phyloP scores from a whole-genome alignment of 345 rosid species.

The Brassica cretica region DNA sequence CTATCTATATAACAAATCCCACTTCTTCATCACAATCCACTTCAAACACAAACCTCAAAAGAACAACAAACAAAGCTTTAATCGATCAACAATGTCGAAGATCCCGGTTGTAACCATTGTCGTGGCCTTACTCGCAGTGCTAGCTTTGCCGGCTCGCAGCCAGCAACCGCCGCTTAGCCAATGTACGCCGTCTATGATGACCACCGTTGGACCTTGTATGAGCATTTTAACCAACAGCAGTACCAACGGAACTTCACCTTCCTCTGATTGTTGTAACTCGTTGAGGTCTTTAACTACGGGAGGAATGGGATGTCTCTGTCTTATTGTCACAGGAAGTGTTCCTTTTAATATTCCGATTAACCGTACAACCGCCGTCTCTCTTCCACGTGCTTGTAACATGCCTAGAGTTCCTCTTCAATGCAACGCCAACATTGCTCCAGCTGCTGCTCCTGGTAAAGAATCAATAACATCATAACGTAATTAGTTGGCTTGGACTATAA shows the following conservation, averaged over 20 bases:
- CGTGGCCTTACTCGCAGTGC: slow-evolving; percentile 15
- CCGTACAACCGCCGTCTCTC: slow-evolving; percentile 74
- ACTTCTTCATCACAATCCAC: slow-evolving; percentile 22
- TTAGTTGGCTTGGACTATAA: background rate
- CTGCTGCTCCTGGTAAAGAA: slow-evolving; percentile 74
- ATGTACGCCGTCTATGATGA: slow-evolving; percentile 56
- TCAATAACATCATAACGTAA: background rate
- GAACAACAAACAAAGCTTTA: background rate
- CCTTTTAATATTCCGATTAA: slow-evolving; percentile 78
- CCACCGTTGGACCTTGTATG: slow-evolving; percentile 69
- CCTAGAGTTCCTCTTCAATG: slow-evolving; percentile 79
- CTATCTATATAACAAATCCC: slow-evolving; percentile 29
- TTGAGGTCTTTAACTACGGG: slow-evolving; percentile 56
- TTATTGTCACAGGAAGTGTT: slow-evolving; percentile 59
- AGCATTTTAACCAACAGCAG: slow-evolving; percentile 64
- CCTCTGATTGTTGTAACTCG: slow-evolving; percentile 62
- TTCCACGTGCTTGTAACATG: slow-evolving; percentile 88
- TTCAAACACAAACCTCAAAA: slow-evolving; percentile 9
- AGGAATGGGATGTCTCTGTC: slow-evolving; percentile 77
- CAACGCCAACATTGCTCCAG: slow-evolving; percentile 58
- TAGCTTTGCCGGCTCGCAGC: slow-evolving; percentile 42
- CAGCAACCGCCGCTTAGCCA: slow-evolving; percentile 52
- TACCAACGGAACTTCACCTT: slow-evolving; percentile 58
- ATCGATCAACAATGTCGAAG: slow-evolving; percentile 23
- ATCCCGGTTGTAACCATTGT: background rate